Evolutionary conservation across 352 stramenopile species (phyloP).

Genomic region (Phytophthora syringae): DNA sequence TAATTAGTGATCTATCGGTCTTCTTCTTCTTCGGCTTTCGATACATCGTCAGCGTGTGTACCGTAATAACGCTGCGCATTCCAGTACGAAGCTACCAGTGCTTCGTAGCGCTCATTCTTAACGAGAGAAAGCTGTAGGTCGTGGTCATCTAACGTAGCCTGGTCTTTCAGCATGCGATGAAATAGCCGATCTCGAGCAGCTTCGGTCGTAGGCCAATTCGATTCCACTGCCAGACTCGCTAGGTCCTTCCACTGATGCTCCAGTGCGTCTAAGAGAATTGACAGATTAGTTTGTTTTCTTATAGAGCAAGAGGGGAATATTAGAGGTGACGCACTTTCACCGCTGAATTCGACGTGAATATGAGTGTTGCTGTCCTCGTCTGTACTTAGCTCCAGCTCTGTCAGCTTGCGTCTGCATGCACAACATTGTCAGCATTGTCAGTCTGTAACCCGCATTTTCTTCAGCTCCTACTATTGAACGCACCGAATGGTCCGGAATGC

Average conservation of each 20-base stretch:
- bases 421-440: background rate
- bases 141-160: conserved; percentile 47
- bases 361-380: conserved; percentile 35
- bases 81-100: conserved; percentile 51
- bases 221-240: conserved; percentile 43
- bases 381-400: conserved; percentile 23
- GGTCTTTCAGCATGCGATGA: conserved; percentile 80
- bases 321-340: conserved; percentile 54
- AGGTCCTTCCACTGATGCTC: conserved; percentile 74
- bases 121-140: conserved; percentile 50
- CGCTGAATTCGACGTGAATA: conserved; percentile 67
- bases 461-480: background rate
- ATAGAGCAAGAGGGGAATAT: background rate
- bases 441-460: background rate
- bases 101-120: conserved; percentile 58
- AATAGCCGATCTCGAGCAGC: conserved; percentile 59
- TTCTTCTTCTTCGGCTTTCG: conserved; percentile 13
- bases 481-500: conserved; percentile 40
- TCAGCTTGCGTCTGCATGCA: conserved; percentile 30
- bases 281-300: background rate
- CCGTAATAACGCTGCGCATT: conserved; percentile 46
- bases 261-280: conserved; percentile 49
- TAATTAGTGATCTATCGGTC: conserved; percentile 7
- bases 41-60: conserved; percentile 8
- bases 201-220: conserved; percentile 60